Evolutionary conservation across 2,329 filamentous ascomycete genomes (phyloP), one percentile per base, ranked within the genome.

Genomic region (Seiridium unicorne): DNA sequence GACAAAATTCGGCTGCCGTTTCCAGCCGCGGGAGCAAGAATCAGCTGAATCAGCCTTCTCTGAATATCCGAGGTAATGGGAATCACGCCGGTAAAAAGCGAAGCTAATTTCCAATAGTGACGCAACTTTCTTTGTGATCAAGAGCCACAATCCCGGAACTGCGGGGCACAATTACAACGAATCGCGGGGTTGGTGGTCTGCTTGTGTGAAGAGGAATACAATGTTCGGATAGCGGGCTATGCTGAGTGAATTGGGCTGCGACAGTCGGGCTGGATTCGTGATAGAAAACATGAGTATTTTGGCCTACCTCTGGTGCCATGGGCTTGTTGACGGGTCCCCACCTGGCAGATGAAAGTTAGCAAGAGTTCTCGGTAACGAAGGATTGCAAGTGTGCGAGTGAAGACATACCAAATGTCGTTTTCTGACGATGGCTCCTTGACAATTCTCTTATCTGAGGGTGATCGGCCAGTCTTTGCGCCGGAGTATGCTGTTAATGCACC

Each of bases 291-390:
- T 26, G 18, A 26, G 18, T 26, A 2, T 26, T 26, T 26, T 26
- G 18, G 18, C 8, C 8, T 35, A 98, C 95, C 78, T 98, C 93
- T 70, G 93, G 87, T 68, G 87, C 89, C 95, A 99, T 99, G 74
- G 94, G 91, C 87, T 98, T 98, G 86, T 99, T 99, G 69, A 99
- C 95, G 60, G 95, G 94, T 72, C 95, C 95, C 95, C 95, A 98
- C 80, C 18, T 26, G 18, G 18, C 18, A 26, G 18, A 26, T 26
- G 18, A 26, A 26, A 26, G 18, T 26, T 26, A 26, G 18, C 18
- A 26, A 44, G 40, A 34, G 49, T 26, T 13, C 8, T 8, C 46
- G 49, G 9, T 6, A 36, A 35, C 10, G 9, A 53, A 32, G 32
- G 10, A 9, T 53, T 57, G 54, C 11, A 55, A 56, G 32, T 48